These are phyloP conservation scores for Alternaria rosae DNA, from an alignment of 2,329 filamentous ascomycete genomes.

Conservation along the genomic window DNA sequence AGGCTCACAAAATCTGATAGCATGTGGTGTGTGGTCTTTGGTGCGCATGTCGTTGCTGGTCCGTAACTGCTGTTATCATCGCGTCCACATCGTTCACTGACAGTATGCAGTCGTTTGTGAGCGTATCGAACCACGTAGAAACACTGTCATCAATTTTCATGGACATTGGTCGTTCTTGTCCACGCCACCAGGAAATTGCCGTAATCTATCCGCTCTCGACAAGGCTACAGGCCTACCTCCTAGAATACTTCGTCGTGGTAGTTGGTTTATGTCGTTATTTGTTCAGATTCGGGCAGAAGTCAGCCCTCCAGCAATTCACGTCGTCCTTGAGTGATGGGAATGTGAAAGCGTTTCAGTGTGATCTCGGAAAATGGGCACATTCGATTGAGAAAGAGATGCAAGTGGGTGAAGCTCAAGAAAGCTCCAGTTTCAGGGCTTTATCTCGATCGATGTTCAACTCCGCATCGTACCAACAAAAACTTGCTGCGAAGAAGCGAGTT, in stretches of 20 bases:
- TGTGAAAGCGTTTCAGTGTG: constrained; percentile 40
- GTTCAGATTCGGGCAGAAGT: constrained; percentile 45
- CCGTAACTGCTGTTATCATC: constrained; percentile 25
- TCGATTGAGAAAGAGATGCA: constrained; percentile 49
- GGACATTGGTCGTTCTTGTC: constrained; percentile 48
- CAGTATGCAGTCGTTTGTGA: constrained; percentile 37
- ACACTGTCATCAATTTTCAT: constrained; percentile 53
- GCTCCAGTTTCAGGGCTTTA: constrained; percentile 33
- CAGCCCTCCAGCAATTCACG: constrained; percentile 40
- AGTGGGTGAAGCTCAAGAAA: constrained; percentile 35
- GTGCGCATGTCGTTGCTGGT: constrained; percentile 55
- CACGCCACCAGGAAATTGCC: constrained; percentile 53
- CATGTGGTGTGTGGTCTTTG: constrained; percentile 56
- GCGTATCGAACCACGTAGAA: constrained; percentile 48
- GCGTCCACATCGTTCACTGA: constrained; percentile 16
- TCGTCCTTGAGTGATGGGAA: constrained; percentile 44
- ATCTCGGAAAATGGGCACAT: constrained; percentile 47
- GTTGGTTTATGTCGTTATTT: constrained; percentile 51
- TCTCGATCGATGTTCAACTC: constrained; percentile 20
- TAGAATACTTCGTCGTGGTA: constrained; percentile 54
- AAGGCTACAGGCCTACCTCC: constrained; percentile 43
- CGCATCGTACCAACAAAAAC: constrained; percentile 20
- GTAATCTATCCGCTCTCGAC: constrained; percentile 52
- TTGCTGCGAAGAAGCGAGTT: constrained; percentile 33
- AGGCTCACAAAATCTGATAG: constrained; percentile 55